Base-by-base conservation (phyloP, 139 green algal species). In the Coelastrella sp. region DNA sequence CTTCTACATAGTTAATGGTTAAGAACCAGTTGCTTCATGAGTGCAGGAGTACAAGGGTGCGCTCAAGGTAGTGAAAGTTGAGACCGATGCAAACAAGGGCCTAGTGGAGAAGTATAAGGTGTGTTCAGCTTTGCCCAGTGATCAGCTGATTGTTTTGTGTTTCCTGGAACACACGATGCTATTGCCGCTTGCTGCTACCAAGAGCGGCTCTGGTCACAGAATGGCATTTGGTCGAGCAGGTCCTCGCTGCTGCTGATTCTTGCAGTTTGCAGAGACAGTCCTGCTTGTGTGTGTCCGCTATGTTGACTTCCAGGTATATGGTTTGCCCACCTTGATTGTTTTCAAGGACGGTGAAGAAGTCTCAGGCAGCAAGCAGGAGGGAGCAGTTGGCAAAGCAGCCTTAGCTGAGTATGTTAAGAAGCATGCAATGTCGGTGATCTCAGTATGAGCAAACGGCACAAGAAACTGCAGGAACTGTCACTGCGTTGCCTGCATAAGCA, bases 41-140 rank as follows among this genome's bases (percentile, higher is more conserved):
- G 27, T 80, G 62, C 89, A 97, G 93, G 93, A 96, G 78, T 95
- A 94, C 62, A 64, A 23, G 3, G 88, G 73, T 51, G 86, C 81
- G 23, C 60, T 99, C 3, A 98, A 99, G 89, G 93, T 99, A 21
- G 95, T 99, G 19, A 99, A 99, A 87, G 85, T 98, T 0, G 95
- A 99, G 86, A 92, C 93, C 59, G 95, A 98, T 73, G 48, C 80
- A 6, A 98, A 97, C 89, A 93, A 93, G 8, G 79, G 87, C 5
- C 80, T 98, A 2, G 93, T 98, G 30, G 94, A 97, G 79, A 90
- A 97, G 84, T 99, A 98, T 89, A 96, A 96, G 88, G 96, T 97
- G 87, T 5, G 86, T 34, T 40, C 11, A 57, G 15, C n/a, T n/a
- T n/a, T n/a, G n/a, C n/a, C n/a, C n/a, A n/a, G n/a, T n/a, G n/a